Percentiles rank a stretch among this genome's conserved stretches.
Evolutionary conservation across 202 grass and related monocot genomes (phyloP).

Genomic region (Eragrostis tef): DNA sequence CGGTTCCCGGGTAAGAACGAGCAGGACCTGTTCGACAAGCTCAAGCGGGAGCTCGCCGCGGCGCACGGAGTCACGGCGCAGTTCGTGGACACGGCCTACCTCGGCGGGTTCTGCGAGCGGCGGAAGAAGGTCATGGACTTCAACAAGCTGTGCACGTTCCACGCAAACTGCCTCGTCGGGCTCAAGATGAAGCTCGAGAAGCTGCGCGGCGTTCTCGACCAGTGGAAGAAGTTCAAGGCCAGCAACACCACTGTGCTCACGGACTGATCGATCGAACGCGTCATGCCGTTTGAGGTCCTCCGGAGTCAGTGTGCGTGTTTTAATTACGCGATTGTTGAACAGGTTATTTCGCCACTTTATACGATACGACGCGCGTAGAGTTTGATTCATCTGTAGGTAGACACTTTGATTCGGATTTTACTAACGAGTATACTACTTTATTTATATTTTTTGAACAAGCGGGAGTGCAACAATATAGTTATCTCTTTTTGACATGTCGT

Average conservation of each 20-base stretch:
- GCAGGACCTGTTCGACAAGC: conserved; percentile 53
- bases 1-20: conserved; percentile 46
- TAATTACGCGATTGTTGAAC: neutral
- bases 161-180: conserved; percentile 58
- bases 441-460: too few species aligned
- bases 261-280: neutral
- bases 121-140: conserved; percentile 46
- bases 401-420: too few species aligned
- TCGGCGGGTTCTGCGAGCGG: conserved; percentile 58
- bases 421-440: too few species aligned
- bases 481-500: too few species aligned
- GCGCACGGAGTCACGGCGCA: conserved; percentile 32
- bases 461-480: too few species aligned
- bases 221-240: conserved; percentile 60
- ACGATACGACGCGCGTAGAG: too few species aligned
- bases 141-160: conserved; percentile 56
- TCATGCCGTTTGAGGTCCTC: too few species aligned
- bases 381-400: too few species aligned
- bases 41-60: conserved; percentile 41
- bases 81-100: conserved; percentile 60
- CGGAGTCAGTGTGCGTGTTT: neutral
- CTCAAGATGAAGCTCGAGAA: conserved; percentile 41
- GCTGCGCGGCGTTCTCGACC: conserved; percentile 42
- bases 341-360: neutral
- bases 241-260: neutral